Evolutionary conservation across 2,329 filamentous ascomycete genomes (phyloP).

Genomic region (Leptodontidium sp.): DNA sequence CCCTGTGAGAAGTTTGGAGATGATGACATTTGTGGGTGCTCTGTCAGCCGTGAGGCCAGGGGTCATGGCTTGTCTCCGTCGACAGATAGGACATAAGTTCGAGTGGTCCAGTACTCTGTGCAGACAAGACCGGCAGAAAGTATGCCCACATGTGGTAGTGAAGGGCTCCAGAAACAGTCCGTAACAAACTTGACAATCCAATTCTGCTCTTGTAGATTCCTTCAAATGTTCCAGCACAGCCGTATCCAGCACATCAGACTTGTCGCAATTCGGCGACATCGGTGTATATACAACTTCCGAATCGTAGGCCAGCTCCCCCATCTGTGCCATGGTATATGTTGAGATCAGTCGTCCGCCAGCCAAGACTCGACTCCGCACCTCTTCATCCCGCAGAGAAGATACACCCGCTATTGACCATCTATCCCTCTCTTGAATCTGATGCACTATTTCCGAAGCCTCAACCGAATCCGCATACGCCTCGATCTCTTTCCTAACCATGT

Average conservation of each 20-base stretch:
- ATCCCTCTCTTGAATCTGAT: slow-evolving; percentile 51
- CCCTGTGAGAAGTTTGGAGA: slow-evolving; percentile 68
- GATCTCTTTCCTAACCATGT: slow-evolving; percentile 64
- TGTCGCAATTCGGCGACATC: slow-evolving; percentile 38
- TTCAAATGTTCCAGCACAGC: slow-evolving; percentile 65
- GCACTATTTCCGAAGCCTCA: slow-evolving; percentile 50
- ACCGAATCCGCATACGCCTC: slow-evolving; percentile 48
- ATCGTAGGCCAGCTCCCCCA: slow-evolving; percentile 65
- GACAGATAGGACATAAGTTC: slow-evolving; percentile 81
- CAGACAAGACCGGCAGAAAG: slow-evolving; percentile 84
- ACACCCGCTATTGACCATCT: slow-evolving; percentile 53
- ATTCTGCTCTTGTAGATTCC: slow-evolving; percentile 69
- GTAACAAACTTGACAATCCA: slow-evolving; percentile 92
- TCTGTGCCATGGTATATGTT: slow-evolving; percentile 70
- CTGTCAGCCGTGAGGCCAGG: slow-evolving; percentile 46
- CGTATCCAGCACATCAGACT: slow-evolving; percentile 51
- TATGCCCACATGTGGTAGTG: slow-evolving; percentile 88
- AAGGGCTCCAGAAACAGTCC: slow-evolving; percentile 81
- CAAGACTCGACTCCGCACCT: slow-evolving; percentile 50
- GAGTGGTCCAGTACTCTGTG: slow-evolving; percentile 80
- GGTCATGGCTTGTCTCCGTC: slow-evolving; percentile 65
- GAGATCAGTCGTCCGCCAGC: slow-evolving; percentile 68
- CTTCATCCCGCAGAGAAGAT: slow-evolving; percentile 50
- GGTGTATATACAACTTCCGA: slow-evolving; percentile 62
- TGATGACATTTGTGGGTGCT: slow-evolving; percentile 65